Evolutionary conservation across 2,329 filamentous ascomycete genomes (phyloP), one percentile per base, ranked within the genome.

Genomic region (Juglanconis oblonga): DNA sequence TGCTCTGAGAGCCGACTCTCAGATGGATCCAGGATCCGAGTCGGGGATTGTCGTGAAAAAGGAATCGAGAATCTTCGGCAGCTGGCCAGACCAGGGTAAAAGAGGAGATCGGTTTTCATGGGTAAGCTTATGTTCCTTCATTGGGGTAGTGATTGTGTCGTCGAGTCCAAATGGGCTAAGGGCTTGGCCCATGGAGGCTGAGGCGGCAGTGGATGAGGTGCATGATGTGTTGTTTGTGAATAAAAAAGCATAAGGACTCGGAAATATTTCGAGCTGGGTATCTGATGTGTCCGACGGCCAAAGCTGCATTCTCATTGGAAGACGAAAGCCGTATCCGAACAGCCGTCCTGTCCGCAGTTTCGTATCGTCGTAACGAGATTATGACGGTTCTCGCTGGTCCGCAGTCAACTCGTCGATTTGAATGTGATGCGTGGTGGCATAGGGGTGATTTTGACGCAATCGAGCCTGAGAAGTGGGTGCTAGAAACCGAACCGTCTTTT

Each of bases 291-390:
- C 60, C 52, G 58, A 63, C 55, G 54, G 58, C 58, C 61, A 56
- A 55, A 61, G 49, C 51, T 63, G 57, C 58, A 55, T 45, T 52
- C 59, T 59, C 52, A 42, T 42, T 49, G 38, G 31, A 33, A 33
- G 55, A 57, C 55, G 50, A 55, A 42, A 59, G 59, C 38, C 52
- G 56, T 50, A 55, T 52, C 56, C 35, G 51, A 35, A 55, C 58
- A 51, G 51, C 58, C 51, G 50, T 62, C 57, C 53, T 40, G 51
- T 55, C 61, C 42, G 48, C 47, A 47, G 50, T 57, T 35, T 58
- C 61, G 54, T 63, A 51, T 63, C 61, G 53, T 63, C 61, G 55
- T 61, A 63, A 64, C 62, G 62, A 64, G 62, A 64, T 62, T 62
- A 55, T 55, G 62, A 57, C 62, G 62, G 52, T 64, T 64, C 62